These are phyloP conservation scores for Pichia gijzeniarum DNA, from an alignment of 805 yeast genomes.

Conservation along the genomic window DNA sequence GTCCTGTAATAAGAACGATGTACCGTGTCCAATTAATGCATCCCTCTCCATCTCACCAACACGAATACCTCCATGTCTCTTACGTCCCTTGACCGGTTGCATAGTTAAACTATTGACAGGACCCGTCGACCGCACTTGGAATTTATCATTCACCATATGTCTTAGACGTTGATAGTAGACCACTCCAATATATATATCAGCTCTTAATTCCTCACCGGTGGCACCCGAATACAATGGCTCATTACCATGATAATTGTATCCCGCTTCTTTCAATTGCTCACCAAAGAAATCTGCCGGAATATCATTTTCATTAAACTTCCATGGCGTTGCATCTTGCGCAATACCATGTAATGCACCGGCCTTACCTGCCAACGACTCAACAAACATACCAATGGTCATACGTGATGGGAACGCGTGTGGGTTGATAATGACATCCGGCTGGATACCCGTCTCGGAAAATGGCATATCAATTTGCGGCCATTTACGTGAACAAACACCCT, in stretches of 20 bases:
- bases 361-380: constrained; percentile 96
- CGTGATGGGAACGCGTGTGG: constrained; percentile 99
- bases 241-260: constrained; percentile 96
- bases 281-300: constrained; percentile 98
- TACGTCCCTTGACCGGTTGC: constrained; percentile 99
- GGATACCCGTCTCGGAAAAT: constrained; percentile 91
- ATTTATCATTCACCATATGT: constrained; percentile 99
- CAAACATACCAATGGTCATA: constrained; percentile 99
- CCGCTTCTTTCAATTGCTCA: constrained; percentile 79
- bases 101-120: constrained; percentile 94
- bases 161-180: constrained; percentile 97
- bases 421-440: constrained; percentile 94
- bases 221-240: constrained; percentile 99
- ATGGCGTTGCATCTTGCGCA: constrained; percentile 96
- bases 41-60: constrained; percentile 99
- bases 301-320: constrained; percentile 85
- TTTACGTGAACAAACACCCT: constrained; percentile 96
- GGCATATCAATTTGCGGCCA: constrained; percentile 99
- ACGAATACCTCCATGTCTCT: constrained; percentile 98
- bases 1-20: constrained; percentile 91
- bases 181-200: constrained; percentile 93
- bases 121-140: constrained; percentile 98
- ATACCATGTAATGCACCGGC: constrained; percentile 97
- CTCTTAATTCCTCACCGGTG: constrained; percentile 95
- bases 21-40: constrained; percentile 97